Base-by-base conservation (phyloP, 805 yeast species). In the Ogataea nakhonphanomensis region DNA sequence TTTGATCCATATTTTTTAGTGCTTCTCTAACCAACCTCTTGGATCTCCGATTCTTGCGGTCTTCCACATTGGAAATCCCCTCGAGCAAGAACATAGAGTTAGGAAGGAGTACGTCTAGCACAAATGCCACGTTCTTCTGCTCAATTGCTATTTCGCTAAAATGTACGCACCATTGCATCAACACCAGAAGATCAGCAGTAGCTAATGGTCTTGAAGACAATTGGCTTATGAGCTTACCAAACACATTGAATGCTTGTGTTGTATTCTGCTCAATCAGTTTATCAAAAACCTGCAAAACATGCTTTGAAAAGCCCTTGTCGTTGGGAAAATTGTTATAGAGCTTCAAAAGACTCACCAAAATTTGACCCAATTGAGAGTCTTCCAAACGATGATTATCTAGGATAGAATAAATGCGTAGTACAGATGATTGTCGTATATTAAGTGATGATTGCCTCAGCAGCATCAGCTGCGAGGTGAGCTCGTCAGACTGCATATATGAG, bases 81-180 rank as follows among this genome's bases (percentile, higher is more conserved):
- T 70, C 60, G 33, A 78, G 49, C 29, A 79, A 57, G 32, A 55
- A 49, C 14, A 68, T 64, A 28, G 66, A 71, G 9, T 61, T 55
- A 14, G 51, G 57, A 24, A 56, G 55, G 25, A 64, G 45, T 13
- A 45, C 49, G 6, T 32, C 41, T 5, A 52, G 13, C 8, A 53
- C 25, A 3, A 39, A 23, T 12, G 57, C 51, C 31, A 67, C 62
- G 14, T 50, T 26, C 1, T 46, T 53, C 3, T 53, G 33, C 22
- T 53, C 50, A 5, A 55, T 41, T 7, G 62, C 53, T 14, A 52
- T 41, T 30, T 57, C 45, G 20, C 64, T 31, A 57, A 76, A 52
- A 34, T 57, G 56, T 36, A 70, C 67, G 33, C 69, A 60, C 89
- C 90, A 84, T 12, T 69, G 67, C 29, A 84, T 62, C 20, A 84